Evolutionary conservation across 2,329 filamentous ascomycete genomes (phyloP).

Genomic region (Aspergillus eucalypticola): DNA sequence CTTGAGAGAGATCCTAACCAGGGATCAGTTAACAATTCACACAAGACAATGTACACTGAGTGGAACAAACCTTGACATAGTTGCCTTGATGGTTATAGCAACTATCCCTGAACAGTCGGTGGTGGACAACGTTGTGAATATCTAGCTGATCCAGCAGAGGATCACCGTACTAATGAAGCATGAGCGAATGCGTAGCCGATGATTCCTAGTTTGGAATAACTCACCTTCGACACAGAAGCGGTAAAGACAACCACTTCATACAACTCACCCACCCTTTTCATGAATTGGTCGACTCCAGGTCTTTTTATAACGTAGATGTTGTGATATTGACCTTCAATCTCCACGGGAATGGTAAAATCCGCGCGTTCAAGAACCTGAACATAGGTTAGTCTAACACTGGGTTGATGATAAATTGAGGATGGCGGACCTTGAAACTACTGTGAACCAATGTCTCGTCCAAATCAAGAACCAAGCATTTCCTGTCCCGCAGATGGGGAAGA

Average conservation of each 20-base stretch:
- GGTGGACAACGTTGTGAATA: conserved; percentile 95
- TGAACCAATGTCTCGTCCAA: conserved; percentile 96
- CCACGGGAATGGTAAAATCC: conserved; percentile 97
- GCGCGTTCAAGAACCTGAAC: conserved; percentile 89
- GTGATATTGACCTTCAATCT: conserved; percentile 98
- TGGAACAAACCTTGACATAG: conserved; percentile 74
- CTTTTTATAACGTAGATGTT: conserved; percentile 99
- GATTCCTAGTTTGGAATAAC: conserved; percentile 22
- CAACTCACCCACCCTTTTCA: conserved; percentile 96
- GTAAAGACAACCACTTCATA: conserved; percentile 99
- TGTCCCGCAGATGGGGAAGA: conserved; percentile 74
- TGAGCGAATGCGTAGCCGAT: conserved; percentile 13
- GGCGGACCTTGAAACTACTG: conserved; percentile 91
- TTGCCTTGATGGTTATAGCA: conserved; percentile 99
- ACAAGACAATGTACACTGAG: background rate
- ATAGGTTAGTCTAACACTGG: conserved; percentile 6
- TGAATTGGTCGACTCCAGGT: conserved; percentile 97
- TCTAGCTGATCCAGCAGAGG: conserved; percentile 94
- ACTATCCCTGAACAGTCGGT: conserved; percentile 93
- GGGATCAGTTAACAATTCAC: conserved; percentile 15
- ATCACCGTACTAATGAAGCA: conserved; percentile 74
- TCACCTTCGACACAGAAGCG: conserved; percentile 93
- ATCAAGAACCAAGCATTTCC: conserved; percentile 93
- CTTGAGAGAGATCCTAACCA: conserved; percentile 82
- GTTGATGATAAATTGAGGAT: background rate